These are phyloP conservation scores for Lactarius psammicola DNA, from an alignment of 768 basidiomycete genomes.

Conservation along the genomic window DNA sequence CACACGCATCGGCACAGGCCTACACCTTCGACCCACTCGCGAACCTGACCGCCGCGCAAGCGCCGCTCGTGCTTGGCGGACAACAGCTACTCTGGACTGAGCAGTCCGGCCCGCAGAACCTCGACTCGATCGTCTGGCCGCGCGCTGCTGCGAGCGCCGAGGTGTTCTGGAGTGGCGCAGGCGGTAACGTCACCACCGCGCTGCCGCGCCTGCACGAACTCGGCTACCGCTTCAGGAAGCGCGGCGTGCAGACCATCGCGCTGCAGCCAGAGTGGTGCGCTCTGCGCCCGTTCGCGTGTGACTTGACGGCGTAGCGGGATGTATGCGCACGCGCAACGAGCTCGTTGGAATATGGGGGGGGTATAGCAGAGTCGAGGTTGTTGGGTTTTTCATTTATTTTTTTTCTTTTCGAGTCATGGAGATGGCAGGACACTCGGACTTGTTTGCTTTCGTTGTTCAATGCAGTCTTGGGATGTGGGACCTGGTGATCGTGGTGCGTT, in stretches of 20 bases:
- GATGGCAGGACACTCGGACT: background rate
- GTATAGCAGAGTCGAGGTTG: too few relatives aligned
- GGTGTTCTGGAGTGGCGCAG: slow-evolving; percentile 69
- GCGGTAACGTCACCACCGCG: slow-evolving; percentile 41
- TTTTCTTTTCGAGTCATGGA: too few relatives aligned
- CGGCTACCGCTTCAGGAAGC: slow-evolving; percentile 36
- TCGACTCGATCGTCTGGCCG: slow-evolving; percentile 72
- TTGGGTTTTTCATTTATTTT: too few relatives aligned
- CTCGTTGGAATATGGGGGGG: too few relatives aligned
- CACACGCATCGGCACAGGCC: slow-evolving; percentile 34
- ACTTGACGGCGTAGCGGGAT: background rate
- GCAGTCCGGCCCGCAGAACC: slow-evolving; percentile 62
- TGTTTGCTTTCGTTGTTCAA: background rate
- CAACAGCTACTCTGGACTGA: slow-evolving; percentile 74
- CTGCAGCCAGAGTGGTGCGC: slow-evolving; percentile 47
- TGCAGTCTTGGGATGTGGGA: background rate
- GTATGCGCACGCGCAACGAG: background rate
- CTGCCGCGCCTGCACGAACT: slow-evolving; percentile 60
- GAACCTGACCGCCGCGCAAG: slow-evolving; percentile 48
- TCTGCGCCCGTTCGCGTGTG: slow-evolving; percentile 33
- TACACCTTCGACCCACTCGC: slow-evolving; percentile 72
- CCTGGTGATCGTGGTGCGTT: background rate
- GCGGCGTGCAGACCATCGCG: slow-evolving; percentile 38
- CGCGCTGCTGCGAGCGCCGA: slow-evolving; percentile 70
- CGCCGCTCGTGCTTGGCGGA: slow-evolving; percentile 64